Conservation (phyloP, 306 rosid genomes). For the Cucurbita maxima region DNA sequence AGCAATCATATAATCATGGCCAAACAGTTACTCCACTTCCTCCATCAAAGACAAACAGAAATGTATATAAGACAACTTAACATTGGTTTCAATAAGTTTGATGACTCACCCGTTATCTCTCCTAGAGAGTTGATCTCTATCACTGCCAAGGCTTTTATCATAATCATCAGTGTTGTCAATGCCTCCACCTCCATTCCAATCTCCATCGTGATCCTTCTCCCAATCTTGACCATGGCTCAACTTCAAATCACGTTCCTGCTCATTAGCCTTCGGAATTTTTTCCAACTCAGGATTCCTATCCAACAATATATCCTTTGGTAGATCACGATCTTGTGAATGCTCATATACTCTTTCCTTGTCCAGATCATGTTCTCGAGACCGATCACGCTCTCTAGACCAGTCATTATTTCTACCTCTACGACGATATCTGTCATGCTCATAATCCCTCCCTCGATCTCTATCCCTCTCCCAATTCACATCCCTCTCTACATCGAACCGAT, state of each 20-base stretch:
- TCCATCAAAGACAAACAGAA: background rate
- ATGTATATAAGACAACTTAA: background rate
- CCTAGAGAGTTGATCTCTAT: slow-evolving; percentile 26
- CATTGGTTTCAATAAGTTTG: background rate
- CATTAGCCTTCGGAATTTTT: slow-evolving; percentile 19
- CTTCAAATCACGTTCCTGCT: slow-evolving; percentile 20
- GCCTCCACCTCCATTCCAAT: slow-evolving; percentile 24
- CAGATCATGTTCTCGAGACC: slow-evolving; percentile 36
- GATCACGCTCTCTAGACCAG: slow-evolving; percentile 39
- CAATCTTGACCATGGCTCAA: slow-evolving; percentile 22
- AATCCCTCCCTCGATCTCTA: slow-evolving; percentile 32
- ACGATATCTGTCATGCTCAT: slow-evolving; percentile 39
- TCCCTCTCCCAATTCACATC: slow-evolving; percentile 42
- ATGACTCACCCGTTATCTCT: slow-evolving; percentile 45
- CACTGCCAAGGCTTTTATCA: slow-evolving; percentile 26
- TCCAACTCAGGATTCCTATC: slow-evolving; percentile 29
- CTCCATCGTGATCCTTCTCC: slow-evolving; percentile 30
- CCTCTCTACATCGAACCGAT: slow-evolving; percentile 32
- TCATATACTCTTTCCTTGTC: slow-evolving; percentile 46
- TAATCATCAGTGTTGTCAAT: slow-evolving; percentile 31
- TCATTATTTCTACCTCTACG: slow-evolving; percentile 30
- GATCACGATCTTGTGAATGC: slow-evolving; percentile 29
- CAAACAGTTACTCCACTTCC: background rate
- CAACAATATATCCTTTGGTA: slow-evolving; percentile 21
- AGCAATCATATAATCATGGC: background rate